These are phyloP conservation scores for Rhypophila decipiens DNA, from an alignment of 495 filamentous ascomycete genomes.

Conservation along the genomic window DNA sequence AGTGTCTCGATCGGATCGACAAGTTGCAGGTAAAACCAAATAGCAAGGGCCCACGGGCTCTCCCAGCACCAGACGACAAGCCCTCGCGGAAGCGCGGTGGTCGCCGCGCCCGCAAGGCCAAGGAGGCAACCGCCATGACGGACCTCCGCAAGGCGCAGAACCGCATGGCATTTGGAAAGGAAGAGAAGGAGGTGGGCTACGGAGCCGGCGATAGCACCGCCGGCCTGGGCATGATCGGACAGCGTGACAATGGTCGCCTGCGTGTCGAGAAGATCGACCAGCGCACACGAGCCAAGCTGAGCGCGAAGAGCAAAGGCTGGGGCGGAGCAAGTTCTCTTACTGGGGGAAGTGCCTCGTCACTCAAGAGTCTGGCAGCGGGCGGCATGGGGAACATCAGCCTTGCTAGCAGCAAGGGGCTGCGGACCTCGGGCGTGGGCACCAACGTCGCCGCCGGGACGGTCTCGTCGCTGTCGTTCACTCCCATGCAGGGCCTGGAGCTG, in stretches of 20 bases:
- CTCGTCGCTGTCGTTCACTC: conserved; percentile 85
- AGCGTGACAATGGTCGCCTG: conserved; percentile 78
- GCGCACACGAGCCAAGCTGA: conserved; percentile 83
- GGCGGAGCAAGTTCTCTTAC: conserved; percentile 64
- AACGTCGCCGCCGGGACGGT: conserved; percentile 68
- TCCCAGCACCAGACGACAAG: conserved; percentile 95
- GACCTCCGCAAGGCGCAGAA: conserved; percentile 96
- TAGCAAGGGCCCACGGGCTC: conserved; percentile 78
- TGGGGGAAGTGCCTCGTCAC: conserved; percentile 63
- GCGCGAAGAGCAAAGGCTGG: conserved; percentile 96
- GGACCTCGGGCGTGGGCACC: conserved; percentile 67
- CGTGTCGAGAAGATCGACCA: conserved; percentile 87
- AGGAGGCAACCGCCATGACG: conserved; percentile 96
- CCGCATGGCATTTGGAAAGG: conserved; percentile 90
- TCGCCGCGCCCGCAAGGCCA: conserved; percentile 84
- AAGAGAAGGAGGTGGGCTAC: conserved; percentile 91
- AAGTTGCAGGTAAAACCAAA: conserved; percentile 92
- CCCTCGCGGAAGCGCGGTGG: conserved; percentile 90
- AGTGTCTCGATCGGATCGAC: conserved; percentile 82
- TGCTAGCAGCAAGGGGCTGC: conserved; percentile 60
- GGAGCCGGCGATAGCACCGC: conserved; percentile 79
- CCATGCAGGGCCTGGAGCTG: conserved; percentile 89
- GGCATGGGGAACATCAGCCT: conserved; percentile 59
- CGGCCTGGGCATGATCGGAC: conserved; percentile 92
- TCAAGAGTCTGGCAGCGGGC: conserved; percentile 65